Evolutionary conservation across 345 rosid genomes (phyloP).

Genomic region (Salix arbutifolia): DNA sequence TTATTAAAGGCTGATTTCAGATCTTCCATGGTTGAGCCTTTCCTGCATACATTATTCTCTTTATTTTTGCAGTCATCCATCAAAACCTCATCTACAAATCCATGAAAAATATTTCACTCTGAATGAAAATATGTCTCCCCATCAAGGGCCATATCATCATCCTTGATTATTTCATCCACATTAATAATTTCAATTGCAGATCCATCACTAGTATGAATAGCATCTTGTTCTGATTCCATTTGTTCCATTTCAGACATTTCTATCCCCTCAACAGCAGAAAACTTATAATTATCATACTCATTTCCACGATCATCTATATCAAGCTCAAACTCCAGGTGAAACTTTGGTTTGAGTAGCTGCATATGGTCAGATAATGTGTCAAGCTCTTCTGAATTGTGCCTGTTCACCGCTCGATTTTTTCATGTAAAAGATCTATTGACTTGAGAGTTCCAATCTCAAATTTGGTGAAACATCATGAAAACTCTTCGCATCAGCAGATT

Average conservation of each 20-base stretch:
- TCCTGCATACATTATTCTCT: constrained; percentile 12
- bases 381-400: constrained; percentile 24
- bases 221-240: constrained; percentile 22
- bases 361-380: constrained; percentile 15
- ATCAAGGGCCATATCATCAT: constrained; percentile 27
- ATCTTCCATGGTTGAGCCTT: constrained; percentile 24
- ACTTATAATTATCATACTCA: constrained; percentile 35
- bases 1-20: constrained; percentile 32
- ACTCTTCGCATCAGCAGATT: constrained; percentile 39
- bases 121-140: constrained; percentile 22
- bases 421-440: constrained; percentile 55
- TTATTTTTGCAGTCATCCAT: constrained; percentile 29
- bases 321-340: constrained; percentile 15
- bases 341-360: constrained; percentile 26
- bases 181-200: constrained; percentile 45
- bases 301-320: constrained; percentile 18
- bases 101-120: constrained; percentile 7
- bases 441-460: constrained; percentile 50
- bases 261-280: constrained; percentile 41
- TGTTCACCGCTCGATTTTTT: constrained; percentile 53
- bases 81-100: constrained; percentile 9
- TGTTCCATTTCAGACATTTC: constrained; percentile 41
- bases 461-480: constrained; percentile 35
- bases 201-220: constrained; percentile 22
- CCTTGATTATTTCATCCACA: constrained; percentile 48